phyloP scores from a whole-genome alignment of 805 yeast species.

The Myxozyma neotropica region DNA sequence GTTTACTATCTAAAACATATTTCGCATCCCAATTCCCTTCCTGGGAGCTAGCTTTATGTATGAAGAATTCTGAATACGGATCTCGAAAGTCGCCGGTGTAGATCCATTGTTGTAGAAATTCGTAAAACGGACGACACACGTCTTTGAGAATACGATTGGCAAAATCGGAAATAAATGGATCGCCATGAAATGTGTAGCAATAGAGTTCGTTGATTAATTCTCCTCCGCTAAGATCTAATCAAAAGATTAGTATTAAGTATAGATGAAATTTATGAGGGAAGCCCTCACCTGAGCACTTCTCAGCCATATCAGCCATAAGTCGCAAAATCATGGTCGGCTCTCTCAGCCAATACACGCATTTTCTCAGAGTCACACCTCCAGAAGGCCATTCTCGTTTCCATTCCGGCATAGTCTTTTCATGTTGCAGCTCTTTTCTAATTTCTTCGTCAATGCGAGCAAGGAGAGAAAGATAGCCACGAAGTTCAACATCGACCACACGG shows the following conservation, averaged over 20 bases:
- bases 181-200: conserved; percentile 64
- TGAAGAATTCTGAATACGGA: conserved; percentile 65
- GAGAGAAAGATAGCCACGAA: conserved; percentile 49
- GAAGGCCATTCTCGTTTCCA: conserved; percentile 22
- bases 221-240: conserved; percentile 47
- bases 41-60: conserved; percentile 37
- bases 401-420: conserved; percentile 38
- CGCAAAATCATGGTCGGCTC: conserved; percentile 62
- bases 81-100: conserved; percentile 63
- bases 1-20: conserved; percentile 36
- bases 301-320: conserved; percentile 52
- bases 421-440: conserved; percentile 40
- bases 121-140: conserved; percentile 61
- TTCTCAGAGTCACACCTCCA: conserved; percentile 40
- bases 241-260: no score
- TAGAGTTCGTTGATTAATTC: conserved; percentile 58
- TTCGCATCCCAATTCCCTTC: conserved; percentile 34
- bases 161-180: conserved; percentile 51
- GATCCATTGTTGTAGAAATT: conserved; percentile 67
- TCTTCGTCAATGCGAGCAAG: conserved; percentile 52
- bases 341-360: conserved; percentile 49
- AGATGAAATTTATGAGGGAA: no score
- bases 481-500: conserved; percentile 49
- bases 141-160: conserved; percentile 51
- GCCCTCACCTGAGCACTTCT: conserved; percentile 39